Evolutionary conservation across 1,284 basidiomycete genomes (phyloP).

Genomic region (Cutaneotrichosporon spelunceum): DNA sequence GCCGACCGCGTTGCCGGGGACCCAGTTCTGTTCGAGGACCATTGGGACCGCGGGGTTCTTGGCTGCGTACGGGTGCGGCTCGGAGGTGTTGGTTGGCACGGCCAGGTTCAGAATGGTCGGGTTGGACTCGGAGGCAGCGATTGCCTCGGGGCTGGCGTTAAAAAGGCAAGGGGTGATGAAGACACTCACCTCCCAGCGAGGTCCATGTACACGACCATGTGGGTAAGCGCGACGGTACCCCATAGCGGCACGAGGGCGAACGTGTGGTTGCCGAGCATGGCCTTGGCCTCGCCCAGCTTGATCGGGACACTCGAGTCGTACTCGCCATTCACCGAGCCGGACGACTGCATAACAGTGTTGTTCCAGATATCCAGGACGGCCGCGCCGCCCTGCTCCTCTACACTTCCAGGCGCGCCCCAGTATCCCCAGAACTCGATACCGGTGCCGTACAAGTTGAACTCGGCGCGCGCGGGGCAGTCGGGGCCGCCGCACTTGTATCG

Average conservation of each 20-base stretch:
- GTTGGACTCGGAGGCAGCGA: not conserved
- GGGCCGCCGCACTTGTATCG: not conserved
- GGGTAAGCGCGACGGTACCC: not conserved
- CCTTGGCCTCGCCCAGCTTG: not conserved
- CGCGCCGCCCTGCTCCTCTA: not conserved
- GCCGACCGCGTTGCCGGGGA: not conserved
- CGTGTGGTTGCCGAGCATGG: not conserved
- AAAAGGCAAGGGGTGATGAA: not conserved
- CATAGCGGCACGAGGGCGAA: not conserved
- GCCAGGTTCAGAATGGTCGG: not conserved
- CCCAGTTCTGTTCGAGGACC: not conserved
- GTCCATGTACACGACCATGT: slow-evolving; percentile 1
- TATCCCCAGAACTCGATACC: slow-evolving; percentile 4
- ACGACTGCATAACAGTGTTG: not conserved
- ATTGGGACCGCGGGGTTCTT: not conserved
- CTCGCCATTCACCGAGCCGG: not conserved
- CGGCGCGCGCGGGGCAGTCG: not conserved
- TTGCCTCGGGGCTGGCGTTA: not conserved
- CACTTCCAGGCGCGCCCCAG: not conserved
- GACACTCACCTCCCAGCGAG: not conserved
- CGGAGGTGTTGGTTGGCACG: not conserved
- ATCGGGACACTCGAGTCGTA: not conserved
- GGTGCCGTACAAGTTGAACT: not conserved
- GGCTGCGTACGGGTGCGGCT: not conserved
- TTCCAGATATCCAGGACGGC: not conserved